phyloP scores from a whole-genome alignment of 805 yeast genomes.

The Yarrowia osloensis region DNA sequence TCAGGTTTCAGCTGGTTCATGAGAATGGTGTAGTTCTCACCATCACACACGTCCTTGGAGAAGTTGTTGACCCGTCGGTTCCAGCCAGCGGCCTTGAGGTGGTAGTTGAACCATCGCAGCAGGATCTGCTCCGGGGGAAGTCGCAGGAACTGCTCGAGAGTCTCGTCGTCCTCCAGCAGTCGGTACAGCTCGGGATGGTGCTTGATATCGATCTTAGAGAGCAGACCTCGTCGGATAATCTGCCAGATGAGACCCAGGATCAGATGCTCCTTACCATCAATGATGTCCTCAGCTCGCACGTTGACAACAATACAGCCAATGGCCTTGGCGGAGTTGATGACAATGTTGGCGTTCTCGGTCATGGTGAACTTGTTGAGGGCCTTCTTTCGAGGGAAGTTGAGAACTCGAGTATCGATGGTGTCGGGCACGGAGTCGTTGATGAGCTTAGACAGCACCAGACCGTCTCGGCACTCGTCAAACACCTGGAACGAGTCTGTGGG shows the following conservation, averaged over 20 bases:
- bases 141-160: conserved; percentile 92
- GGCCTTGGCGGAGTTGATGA: conserved; percentile 97
- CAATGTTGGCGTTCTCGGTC: conserved; percentile 96
- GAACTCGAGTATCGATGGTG: conserved; percentile 96
- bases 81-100: conserved; percentile 90
- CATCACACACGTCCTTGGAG: conserved; percentile 85
- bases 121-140: conserved; percentile 97
- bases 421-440: conserved; percentile 98
- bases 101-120: conserved; percentile 96
- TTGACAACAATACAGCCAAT: conserved; percentile 98
- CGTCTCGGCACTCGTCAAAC: conserved; percentile 96
- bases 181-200: conserved; percentile 95
- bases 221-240: conserved; percentile 92
- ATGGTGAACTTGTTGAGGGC: conserved; percentile 89
- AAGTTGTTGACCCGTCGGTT: conserved; percentile 83
- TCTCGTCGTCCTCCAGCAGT: conserved; percentile 92
- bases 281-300: conserved; percentile 95
- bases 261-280: conserved; percentile 95
- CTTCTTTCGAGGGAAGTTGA: conserved; percentile 83
- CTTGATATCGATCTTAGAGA: conserved; percentile 93
- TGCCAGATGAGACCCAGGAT: conserved; percentile 97
- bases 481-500: conserved; percentile 93
- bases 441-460: conserved; percentile 85
- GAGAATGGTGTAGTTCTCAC: conserved; percentile 90
- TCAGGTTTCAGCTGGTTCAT: conserved; percentile 86